phyloP scores from a whole-genome alignment of 169 alveolate genomes.

The Plasmodium relictum region DNA sequence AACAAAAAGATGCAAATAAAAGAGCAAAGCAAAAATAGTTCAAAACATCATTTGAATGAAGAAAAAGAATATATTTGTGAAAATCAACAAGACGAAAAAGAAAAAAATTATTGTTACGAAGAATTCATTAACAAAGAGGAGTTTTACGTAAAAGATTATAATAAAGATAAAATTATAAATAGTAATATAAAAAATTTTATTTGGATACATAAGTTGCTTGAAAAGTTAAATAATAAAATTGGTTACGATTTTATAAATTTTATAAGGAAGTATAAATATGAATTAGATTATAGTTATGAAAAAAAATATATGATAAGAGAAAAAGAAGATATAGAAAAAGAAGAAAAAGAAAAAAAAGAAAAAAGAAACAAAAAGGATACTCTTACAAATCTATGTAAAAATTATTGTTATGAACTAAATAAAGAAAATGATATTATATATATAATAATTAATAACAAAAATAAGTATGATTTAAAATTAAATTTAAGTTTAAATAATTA shows the following conservation, averaged over 20 bases:
- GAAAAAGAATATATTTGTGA: not conserved
- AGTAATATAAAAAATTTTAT: constrained; percentile 2
- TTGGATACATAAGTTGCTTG: constrained; percentile 33
- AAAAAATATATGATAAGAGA: constrained; percentile 8
- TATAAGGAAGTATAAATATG: constrained; percentile 31
- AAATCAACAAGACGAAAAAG: not conserved
- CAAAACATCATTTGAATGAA: not conserved
- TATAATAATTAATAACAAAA: constrained; percentile 53
- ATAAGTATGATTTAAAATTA: constrained; percentile 33
- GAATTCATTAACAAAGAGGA: not conserved
- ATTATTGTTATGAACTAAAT: constrained; percentile 22
- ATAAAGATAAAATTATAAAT: constrained; percentile 9
- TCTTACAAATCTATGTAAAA: constrained; percentile 21
- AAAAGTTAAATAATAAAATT: constrained; percentile 21
- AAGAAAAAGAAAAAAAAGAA: constrained; percentile 14
- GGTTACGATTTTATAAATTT: constrained; percentile 50
- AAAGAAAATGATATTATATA: constrained; percentile 40
- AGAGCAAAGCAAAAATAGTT: not conserved
- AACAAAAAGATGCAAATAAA: not conserved
- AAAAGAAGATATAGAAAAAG: not conserved
- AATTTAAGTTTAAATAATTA: constrained; percentile 1
- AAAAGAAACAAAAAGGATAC: not conserved
- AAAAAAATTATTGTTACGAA: not conserved
- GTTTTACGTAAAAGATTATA: not conserved
- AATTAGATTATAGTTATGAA: constrained; percentile 22